Base-by-base conservation (phyloP, 306 rosid genomes). In the Dalbergia oliveri region DNA sequence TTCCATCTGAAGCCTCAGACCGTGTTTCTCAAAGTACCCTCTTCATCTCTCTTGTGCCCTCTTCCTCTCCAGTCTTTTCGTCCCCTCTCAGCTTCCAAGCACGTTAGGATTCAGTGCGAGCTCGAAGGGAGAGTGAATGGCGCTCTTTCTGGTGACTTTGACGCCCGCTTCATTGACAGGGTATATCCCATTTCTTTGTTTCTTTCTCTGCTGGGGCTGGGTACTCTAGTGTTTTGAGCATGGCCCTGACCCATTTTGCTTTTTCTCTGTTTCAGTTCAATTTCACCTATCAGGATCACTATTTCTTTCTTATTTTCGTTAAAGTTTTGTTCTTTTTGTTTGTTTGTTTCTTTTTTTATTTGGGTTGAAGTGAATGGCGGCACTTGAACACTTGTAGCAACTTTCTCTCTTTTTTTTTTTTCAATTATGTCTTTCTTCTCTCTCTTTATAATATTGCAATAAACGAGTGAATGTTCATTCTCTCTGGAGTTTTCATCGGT, bases 101-200 rank as follows among this genome's bases (percentile, higher is more conserved):
- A 85, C 57, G 66, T 51, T 35, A 89, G 81, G 50, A 81, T 95
- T 75, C 90, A 81, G 26, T 88, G 91, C 78, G 96, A 95, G 88
- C 82, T 93, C 77, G 97, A 95, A 3, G 85, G 54, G 6, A 88
- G 85, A 84, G 72, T 85, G 57, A 95, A 95, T 76, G 99, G 96
- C 44, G 88, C 93, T 82, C 87, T 88, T 51, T 88, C 95, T 64
- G 86, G 89, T 15, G 98, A 91, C 58, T 88, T 88, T 45, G 97
- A 93, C 77, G 79, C 92, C 13, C 98, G 91, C 73, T 95, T 88
- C 83, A 23, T 91, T 16, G 98, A 95, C 85, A 87, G 97, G 84
- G 97, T 94, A 87, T 72, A 19, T 4, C 9, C 2, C 12, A 0
- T 3, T 31, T 16, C 37, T 33, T 37, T 11, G 6, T 60, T 66